Percentiles rank a stretch among this genome's conserved stretches.
Conservation (phyloP, 164 flowering plant species). For the Stephania cephalantha region DNA sequence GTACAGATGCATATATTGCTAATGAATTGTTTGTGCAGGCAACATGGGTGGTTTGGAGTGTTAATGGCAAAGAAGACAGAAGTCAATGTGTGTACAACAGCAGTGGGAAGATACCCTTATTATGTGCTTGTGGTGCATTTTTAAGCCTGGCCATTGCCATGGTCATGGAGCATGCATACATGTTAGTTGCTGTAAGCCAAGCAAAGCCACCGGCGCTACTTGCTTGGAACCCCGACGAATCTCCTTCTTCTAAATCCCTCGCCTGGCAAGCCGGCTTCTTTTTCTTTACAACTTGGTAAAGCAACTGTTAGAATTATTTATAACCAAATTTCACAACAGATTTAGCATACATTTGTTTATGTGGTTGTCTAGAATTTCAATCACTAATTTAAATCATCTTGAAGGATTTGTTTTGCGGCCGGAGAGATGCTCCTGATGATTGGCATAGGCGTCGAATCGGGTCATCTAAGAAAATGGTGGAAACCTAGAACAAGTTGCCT, state of each 20-base stretch:
- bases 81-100: conserved; percentile 57
- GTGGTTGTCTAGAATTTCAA: not conserved
- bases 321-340: not conserved
- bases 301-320: not conserved
- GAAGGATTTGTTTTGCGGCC: conserved; percentile 70
- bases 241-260: conserved; percentile 28
- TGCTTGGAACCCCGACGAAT: conserved; percentile 38
- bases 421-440: conserved; percentile 68
- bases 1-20: too few species aligned
- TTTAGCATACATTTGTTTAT: not conserved
- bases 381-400: not conserved
- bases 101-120: conserved; percentile 60
- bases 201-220: conserved; percentile 35
- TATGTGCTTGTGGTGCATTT: conserved; percentile 57
- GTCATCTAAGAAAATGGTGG: conserved; percentile 61
- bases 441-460: conserved; percentile 79
- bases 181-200: conserved; percentile 56
- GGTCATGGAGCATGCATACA: conserved; percentile 54
- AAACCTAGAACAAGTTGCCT: conserved; percentile 53
- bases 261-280: conserved; percentile 64
- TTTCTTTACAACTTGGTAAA: conserved; percentile 68
- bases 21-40: conserved; percentile 30
- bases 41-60: conserved; percentile 34
- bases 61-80: conserved; percentile 18
- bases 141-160: conserved; percentile 51